Base-by-base conservation (phyloP, 768 basidiomycete genomes). In the Crassisporium funariophilum region DNA sequence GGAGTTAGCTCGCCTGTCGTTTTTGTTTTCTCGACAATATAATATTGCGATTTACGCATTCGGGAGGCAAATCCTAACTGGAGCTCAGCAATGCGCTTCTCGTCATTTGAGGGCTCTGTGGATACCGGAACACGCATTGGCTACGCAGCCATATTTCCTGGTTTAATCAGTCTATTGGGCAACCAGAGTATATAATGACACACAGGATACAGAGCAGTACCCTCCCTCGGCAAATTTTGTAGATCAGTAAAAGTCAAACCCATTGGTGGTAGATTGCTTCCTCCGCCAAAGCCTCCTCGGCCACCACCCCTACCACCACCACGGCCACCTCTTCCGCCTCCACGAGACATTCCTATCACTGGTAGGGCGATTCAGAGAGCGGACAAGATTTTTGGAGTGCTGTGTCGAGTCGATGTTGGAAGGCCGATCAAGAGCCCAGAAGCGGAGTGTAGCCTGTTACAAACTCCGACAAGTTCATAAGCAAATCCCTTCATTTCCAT, bases 171-270 rank as follows among this genome's bases (percentile, higher is more conserved):
- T 57, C 35, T 47, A 43, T 40, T 46, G 46, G 46, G 35, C 17
- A 50, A 54, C 25, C 52, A 47, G 35, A 43, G 49, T 50, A 48
- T 44, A 49, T 53, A 55, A 53, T 50, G 62, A 67, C 88, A 69
- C 76, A 91, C 89, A 39, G 91, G 91, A 71, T 91, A 93, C 62
- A 91, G 69, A 21, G 82, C 82, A 31, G 86, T 84, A 46, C 76
- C 84, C 64, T 91, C 91, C 47, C 85, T 74, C 13, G 87, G 85
- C 59, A 91, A 67, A 39, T 81, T 76, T 62, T 89, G 86, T 41
- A 93, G 75, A 62, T 93, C 90, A 34, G 84, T 79, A 61, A 87
- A 88, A 5, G 84, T 83, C 22, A 92, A 76, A 15, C 91, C 90
- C 83, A 90, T 88, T 0, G 88, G 87, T 2, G 82, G 83, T 27